Base-by-base conservation (phyloP, 1,284 basidiomycete genomes). In the Farysia itapuensis region DNA sequence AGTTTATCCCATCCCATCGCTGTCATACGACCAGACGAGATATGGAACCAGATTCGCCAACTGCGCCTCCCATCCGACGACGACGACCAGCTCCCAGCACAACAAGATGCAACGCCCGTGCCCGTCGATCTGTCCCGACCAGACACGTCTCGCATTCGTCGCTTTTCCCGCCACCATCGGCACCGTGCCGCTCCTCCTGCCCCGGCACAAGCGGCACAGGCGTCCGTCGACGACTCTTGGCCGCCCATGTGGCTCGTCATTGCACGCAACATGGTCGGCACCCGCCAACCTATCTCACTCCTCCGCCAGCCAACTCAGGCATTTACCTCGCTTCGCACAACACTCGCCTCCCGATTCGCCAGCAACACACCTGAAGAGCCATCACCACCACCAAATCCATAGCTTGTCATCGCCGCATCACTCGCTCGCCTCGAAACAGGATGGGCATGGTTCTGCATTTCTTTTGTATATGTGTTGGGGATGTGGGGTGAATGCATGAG, bases 231-330 rank as follows among this genome's bases (percentile, higher is more conserved):
- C 43, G 33, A 52, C 35, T 49, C 49, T 0, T 57, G 52, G 52
- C 52, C 59, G 12, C 52, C 59, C 20, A 52, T 57, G 59, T 63
- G 52, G 59, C 35, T 63, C 25, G 43, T 57, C 35, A 24, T 63
- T 19, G 59, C 48, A 3, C 44, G 59, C 18, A 63, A 63, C 32
- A 45, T 45, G 33, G 35, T 59, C 7, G 56, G 48, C 21, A 30
- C 39, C 13, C 14, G 25, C n/a, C n/a, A n/a, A n/a, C n/a, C n/a
- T n/a, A n/a, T n/a, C n/a, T n/a, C n/a, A n/a, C n/a, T n/a, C n/a
- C n/a, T n/a, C n/a, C n/a, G n/a, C n/a, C n/a, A n/a, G n/a, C n/a
- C n/a, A n/a, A n/a, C 36, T 13, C 43, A 40, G 21, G 41, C 40
- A 2, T 22, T 59, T 21, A 22, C 44, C 12, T 44, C 56, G 2